phyloP scores from a whole-genome alignment of 306 rosid genomes.

The Acacia acuminata region DNA sequence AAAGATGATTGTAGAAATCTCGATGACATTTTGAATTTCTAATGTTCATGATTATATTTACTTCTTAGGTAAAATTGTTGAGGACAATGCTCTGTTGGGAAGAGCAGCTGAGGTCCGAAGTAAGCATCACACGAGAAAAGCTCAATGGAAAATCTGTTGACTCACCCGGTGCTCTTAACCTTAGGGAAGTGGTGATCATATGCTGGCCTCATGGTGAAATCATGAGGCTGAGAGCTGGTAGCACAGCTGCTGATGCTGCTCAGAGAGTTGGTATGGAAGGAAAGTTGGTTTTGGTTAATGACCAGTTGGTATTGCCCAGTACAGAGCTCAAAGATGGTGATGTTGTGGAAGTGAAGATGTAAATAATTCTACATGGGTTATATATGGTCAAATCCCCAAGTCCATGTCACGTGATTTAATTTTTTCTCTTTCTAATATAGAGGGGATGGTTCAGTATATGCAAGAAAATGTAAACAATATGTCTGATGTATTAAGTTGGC shows the following conservation, averaged over 20 bases:
- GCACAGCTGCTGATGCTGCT: constrained; percentile 98
- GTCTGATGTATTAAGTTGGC: background rate
- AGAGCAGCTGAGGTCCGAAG: constrained; percentile 82
- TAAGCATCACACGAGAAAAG: constrained; percentile 48
- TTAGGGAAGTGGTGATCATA: constrained; percentile 84
- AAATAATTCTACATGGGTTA: constrained; percentile 34
- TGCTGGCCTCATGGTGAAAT: constrained; percentile 91
- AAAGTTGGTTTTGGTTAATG: constrained; percentile 79
- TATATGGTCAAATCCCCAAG: background rate
- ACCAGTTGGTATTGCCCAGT: constrained; percentile 72
- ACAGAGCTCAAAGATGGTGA: constrained; percentile 92
- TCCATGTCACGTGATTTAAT: constrained; percentile 19
- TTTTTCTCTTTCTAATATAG: background rate
- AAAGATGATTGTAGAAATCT: background rate
- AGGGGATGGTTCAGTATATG: background rate
- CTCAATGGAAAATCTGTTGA: constrained; percentile 31
- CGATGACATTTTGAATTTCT: constrained; percentile 12
- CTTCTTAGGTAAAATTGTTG: constrained; percentile 64
- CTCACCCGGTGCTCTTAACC: constrained; percentile 42
- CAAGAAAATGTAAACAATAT: background rate
- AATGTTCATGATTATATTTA: background rate
- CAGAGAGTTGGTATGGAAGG: constrained; percentile 88
- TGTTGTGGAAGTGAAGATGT: constrained; percentile 84
- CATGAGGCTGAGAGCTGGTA: constrained; percentile 79
- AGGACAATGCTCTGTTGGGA: constrained; percentile 96